Evolutionary conservation across 2,329 filamentous ascomycete genomes (phyloP).

Genomic region (Camptophora hylomeconis): DNA sequence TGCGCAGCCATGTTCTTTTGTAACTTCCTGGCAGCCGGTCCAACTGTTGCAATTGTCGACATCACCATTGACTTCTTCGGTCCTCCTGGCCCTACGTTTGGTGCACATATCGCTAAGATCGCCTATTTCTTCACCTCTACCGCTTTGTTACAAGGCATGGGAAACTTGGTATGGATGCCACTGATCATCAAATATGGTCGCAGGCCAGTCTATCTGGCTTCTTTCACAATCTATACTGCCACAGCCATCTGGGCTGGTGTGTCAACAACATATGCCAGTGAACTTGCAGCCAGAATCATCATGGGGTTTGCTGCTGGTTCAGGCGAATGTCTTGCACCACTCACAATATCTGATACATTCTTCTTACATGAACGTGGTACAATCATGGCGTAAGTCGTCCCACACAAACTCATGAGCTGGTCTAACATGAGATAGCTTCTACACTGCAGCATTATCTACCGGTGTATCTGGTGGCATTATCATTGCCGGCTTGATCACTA

Average conservation of each 20-base stretch:
- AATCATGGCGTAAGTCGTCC: slow-evolving; percentile 37
- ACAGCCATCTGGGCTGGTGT: slow-evolving; percentile 27
- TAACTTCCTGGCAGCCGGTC: slow-evolving; percentile 45
- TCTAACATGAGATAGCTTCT: too few relatives aligned
- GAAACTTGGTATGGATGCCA: slow-evolving; percentile 29
- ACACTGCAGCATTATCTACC: slow-evolving; percentile 17
- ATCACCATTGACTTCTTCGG: slow-evolving; percentile 33
- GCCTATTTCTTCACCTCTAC: slow-evolving; percentile 43
- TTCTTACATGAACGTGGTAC: slow-evolving; percentile 43
- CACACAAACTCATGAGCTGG: too few relatives aligned
- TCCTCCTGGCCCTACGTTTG: slow-evolving; percentile 18
- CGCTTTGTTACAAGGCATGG: slow-evolving; percentile 37
- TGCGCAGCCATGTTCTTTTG: slow-evolving; percentile 43
- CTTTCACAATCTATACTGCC: slow-evolving; percentile 26
- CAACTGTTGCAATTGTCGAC: slow-evolving; percentile 37
- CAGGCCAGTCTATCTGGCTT: slow-evolving; percentile 25
- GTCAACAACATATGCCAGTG: slow-evolving; percentile 22
- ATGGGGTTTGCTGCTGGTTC: slow-evolving; percentile 43
- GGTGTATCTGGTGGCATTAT: slow-evolving; percentile 21
- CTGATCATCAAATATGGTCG: slow-evolving; percentile 26
- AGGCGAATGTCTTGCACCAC: slow-evolving; percentile 35
- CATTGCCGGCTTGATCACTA: slow-evolving; percentile 23
- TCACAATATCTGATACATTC: slow-evolving; percentile 43
- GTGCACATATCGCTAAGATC: slow-evolving; percentile 27
- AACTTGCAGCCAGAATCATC: slow-evolving; percentile 19